Conservation (phyloP, 495 filamentous ascomycete genomes). For the Aspergillus asperescens region DNA sequence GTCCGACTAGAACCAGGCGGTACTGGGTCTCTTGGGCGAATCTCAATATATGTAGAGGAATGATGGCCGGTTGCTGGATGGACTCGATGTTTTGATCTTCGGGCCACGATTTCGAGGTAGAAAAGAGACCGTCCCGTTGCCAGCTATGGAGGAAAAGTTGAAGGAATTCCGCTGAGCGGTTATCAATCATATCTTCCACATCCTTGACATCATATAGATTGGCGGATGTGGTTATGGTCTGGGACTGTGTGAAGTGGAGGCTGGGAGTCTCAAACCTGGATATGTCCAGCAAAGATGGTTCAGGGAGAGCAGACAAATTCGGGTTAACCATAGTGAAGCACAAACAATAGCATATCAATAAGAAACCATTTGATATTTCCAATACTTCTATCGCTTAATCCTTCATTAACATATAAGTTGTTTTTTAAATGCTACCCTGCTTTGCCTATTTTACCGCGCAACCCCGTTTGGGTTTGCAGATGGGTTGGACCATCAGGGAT, state of each 20-base stretch:
- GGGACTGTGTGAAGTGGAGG: background rate
- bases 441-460: background rate
- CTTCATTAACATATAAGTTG: background rate
- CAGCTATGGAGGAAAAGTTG: background rate
- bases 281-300: background rate
- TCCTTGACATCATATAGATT: background rate
- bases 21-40: background rate
- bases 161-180: background rate
- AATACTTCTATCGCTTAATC: background rate
- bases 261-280: background rate
- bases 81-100: background rate
- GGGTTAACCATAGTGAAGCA: background rate
- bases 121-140: background rate
- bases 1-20: background rate
- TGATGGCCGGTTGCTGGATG: background rate
- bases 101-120: background rate
- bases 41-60: background rate
- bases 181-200: background rate
- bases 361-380: background rate
- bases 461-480: background rate
- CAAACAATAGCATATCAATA: background rate
- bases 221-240: background rate
- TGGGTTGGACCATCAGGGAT: background rate
- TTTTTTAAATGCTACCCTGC: background rate
- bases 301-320: background rate